A percentile compares a stretch with the other conserved stretches of the same genome.
phyloP scores from a whole-genome alignment of 306 rosid species.

The Lablab purpureus region DNA sequence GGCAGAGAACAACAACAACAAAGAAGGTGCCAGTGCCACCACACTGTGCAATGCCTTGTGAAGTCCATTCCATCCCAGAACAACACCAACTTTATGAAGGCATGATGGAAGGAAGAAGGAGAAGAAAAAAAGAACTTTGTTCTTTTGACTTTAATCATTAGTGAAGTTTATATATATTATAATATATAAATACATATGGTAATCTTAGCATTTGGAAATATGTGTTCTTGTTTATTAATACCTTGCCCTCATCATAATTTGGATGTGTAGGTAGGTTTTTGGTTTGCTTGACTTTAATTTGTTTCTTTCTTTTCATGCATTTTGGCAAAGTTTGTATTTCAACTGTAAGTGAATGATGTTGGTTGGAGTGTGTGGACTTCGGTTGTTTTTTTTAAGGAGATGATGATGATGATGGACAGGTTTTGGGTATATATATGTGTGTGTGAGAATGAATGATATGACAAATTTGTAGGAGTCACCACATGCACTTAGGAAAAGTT shows the following conservation, averaged over 20 bases:
- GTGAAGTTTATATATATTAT: constrained; percentile 31
- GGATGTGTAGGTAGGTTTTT: constrained; percentile 43
- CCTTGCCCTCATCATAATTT: constrained; percentile 29
- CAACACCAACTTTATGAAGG: background rate
- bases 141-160: constrained; percentile 18
- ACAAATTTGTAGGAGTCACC: background rate
- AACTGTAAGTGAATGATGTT: constrained; percentile 5
- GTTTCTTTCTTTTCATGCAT: constrained; percentile 5
- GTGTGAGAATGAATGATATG: background rate
- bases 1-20: constrained; percentile 68
- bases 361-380: constrained; percentile 29
- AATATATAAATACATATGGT: constrained; percentile 35
- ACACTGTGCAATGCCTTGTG: constrained; percentile 64
- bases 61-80: constrained; percentile 18
- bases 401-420: background rate
- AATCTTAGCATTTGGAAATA: constrained; percentile 43
- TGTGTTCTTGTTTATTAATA: background rate
- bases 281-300: constrained; percentile 31
- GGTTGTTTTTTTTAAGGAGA: constrained; percentile 2
- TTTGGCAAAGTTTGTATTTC: constrained; percentile 40
- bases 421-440: background rate
- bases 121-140: constrained; percentile 23
- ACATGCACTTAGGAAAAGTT: background rate
- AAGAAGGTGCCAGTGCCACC: constrained; percentile 62
- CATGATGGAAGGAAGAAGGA: background rate